A percentile compares a stretch with the other conserved stretches of the same genome.
These are phyloP conservation scores for Cladosporium sp. DNA, from an alignment of 2,329 filamentous ascomycete genomes.

Conservation along the genomic window DNA sequence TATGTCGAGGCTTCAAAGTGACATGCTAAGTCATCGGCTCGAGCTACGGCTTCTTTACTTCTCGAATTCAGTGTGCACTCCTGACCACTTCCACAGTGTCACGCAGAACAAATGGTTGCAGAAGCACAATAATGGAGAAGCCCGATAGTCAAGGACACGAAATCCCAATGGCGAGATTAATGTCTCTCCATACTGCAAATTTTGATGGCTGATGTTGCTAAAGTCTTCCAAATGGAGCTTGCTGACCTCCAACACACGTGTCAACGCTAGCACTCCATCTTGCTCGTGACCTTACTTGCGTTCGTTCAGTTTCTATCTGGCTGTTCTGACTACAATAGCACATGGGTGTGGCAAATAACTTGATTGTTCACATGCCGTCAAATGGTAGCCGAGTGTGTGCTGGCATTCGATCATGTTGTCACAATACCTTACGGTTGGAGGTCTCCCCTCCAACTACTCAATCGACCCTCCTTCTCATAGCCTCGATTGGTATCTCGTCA, in stretches of 20 bases:
- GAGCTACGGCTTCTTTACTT: background rate
- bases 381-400: background rate
- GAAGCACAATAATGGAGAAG: background rate
- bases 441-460: background rate
- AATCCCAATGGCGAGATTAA: background rate
- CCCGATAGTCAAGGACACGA: background rate
- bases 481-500: background rate
- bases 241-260: background rate
- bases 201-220: background rate
- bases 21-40: background rate
- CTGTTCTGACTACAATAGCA: background rate
- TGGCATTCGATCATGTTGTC: background rate
- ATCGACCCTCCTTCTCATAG: background rate
- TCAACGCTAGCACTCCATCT: background rate
- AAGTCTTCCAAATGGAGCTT: background rate
- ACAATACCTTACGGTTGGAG: background rate
- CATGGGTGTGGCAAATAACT: background rate
- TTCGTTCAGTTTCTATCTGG: background rate
- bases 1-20: no score
- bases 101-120: background rate
- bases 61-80: background rate
- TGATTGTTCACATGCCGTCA: background rate
- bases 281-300: background rate
- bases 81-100: background rate
- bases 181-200: background rate